Evolutionary conservation across 1,139 yeast species (phyloP), one percentile per base, ranked within the genome.

Genomic region (Suhomyces bolitotheri): DNA sequence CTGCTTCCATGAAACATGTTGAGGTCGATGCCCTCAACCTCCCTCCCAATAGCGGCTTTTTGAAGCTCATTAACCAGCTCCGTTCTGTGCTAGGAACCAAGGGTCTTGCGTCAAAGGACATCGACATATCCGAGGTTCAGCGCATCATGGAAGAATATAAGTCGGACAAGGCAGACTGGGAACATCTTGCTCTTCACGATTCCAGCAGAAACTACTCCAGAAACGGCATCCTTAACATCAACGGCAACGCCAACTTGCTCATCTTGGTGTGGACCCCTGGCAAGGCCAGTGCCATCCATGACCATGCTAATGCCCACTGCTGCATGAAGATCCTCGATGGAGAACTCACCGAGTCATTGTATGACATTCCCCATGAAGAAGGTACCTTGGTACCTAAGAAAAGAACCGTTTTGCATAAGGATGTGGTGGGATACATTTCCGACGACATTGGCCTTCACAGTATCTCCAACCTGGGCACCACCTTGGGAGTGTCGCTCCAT

Each of bases 271-370:
- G 92, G 92, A 72, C 75, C 38, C 89, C 89, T 0, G 78, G 78
- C n/a, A 69, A 71, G 50, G 68, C 80, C 16, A 78, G 86, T 26
- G 73, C 80, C 31, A 79, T 83, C 43, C 92, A 84, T 53, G 89
- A 82, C 58, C 92, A 83, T 49, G 87, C 90, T 21, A 72, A 78
- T 40, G 89, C 90, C 12, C 90, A 84, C 54, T 78, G 82, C 49
- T 73, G 77, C 44, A 76, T 78, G 76, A 83, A 83, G 60, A 65
- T 83, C 27, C 62, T 83, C 39, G 67, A 76, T 47, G 92, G 92
- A 4, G 58, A 65, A 24, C 64, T 84, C 31, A 62, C 63, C 16
- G 92, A 83, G 58, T 71, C 76, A 6, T 62, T 80, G 22, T 82
- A 78, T 50, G 77, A 74, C 25, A 59, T 73, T 47, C 86, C 87